Conservation (phyloP, 371 early-diverging fungal genomes). For the Funneliformis caledonium region DNA sequence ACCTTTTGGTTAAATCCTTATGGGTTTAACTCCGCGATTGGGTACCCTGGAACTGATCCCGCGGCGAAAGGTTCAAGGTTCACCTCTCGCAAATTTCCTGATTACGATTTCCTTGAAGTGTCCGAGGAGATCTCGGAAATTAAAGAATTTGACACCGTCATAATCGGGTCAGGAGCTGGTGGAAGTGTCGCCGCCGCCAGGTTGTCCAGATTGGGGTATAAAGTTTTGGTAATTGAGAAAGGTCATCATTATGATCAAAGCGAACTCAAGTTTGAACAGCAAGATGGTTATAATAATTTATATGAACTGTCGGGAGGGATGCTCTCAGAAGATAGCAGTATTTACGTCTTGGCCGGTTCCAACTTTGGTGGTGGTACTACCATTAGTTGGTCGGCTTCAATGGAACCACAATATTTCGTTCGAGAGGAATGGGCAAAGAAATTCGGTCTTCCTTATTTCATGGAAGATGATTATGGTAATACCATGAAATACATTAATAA, state of each 20-base stretch:
- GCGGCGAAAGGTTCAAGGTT: conserved; percentile 48
- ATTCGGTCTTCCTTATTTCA: conserved; percentile 61
- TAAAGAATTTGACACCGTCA: conserved; percentile 60
- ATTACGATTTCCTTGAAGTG: conserved; percentile 48
- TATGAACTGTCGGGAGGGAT: conserved; percentile 59
- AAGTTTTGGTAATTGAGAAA: conserved; percentile 78
- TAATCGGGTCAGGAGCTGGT: conserved; percentile 80
- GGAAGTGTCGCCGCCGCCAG: conserved; percentile 77
- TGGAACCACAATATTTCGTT: conserved; percentile 65
- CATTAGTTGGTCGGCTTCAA: conserved; percentile 71
- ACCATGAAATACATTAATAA: conserved; percentile 59
- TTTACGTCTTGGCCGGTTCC: conserved; percentile 58
- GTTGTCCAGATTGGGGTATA: conserved; percentile 71
- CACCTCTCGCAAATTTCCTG: conserved; percentile 45
- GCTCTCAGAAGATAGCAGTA: conserved; percentile 51
- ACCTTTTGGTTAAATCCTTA: conserved; percentile 39
- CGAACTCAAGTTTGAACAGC: conserved; percentile 58
- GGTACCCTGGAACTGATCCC: conserved; percentile 57
- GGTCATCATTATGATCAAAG: conserved; percentile 61
- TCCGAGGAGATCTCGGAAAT: conserved; percentile 43
- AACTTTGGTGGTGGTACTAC: conserved; percentile 76
- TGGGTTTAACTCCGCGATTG: conserved; percentile 47
- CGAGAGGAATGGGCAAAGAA: conserved; percentile 76
- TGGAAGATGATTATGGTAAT: conserved; percentile 53
- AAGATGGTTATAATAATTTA: conserved; percentile 52